Conservation (phyloP, 208 protist genomes). For the Crithidia acanthocephali region DNA sequence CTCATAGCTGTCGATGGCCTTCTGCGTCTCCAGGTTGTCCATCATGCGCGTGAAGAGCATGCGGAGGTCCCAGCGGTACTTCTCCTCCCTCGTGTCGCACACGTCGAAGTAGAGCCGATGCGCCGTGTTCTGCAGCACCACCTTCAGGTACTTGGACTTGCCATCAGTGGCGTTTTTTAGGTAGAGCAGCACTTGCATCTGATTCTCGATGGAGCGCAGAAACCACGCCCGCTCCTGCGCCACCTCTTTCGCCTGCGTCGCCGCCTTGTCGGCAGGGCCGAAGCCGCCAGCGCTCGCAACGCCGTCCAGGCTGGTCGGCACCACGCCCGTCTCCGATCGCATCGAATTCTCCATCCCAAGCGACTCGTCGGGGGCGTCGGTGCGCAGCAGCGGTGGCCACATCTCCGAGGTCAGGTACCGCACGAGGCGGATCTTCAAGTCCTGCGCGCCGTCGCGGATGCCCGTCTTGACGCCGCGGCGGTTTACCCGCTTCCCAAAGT, state of each 20-base stretch:
- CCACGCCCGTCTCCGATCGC: neutral
- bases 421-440: constrained; percentile 73
- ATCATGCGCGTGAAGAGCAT: constrained; percentile 72
- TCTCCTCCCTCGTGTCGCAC: constrained; percentile 51
- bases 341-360: constrained; percentile 23
- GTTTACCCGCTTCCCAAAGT: constrained; percentile 60
- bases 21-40: constrained; percentile 72
- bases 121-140: constrained; percentile 59
- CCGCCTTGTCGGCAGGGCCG: constrained; percentile 3
- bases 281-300: neutral
- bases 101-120: constrained; percentile 74
- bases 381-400: constrained; percentile 67
- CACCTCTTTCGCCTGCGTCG: constrained; percentile 28
- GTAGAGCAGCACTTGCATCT: constrained; percentile 76
- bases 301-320: neutral
- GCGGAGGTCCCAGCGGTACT: constrained; percentile 69
- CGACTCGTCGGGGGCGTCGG: constrained; percentile 70
- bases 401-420: constrained; percentile 66
- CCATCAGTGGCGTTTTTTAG: constrained; percentile 47
- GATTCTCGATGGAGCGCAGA: constrained; percentile 55
- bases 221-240: constrained; percentile 53
- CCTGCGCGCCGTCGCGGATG: constrained; percentile 53
- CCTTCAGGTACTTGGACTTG: constrained; percentile 67
- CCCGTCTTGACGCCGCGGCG: constrained; percentile 38
- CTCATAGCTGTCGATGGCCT: constrained; percentile 66